Base-by-base conservation (phyloP, 305 asterid genomes). In the Coffea humblotiana region DNA sequence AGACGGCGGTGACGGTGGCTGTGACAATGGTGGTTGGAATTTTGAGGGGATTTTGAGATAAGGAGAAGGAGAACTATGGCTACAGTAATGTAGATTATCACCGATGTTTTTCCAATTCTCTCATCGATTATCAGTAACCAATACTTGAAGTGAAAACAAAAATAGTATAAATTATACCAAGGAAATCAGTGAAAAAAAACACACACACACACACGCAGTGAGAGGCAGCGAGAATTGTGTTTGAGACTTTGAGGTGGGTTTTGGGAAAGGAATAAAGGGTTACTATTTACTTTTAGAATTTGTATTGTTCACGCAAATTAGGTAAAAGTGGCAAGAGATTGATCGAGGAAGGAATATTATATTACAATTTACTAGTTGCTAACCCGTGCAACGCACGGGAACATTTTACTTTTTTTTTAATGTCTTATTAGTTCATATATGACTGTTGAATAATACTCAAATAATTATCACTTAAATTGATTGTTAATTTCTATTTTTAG, bases 1-100 rank as follows among this genome's bases (percentile, higher is more conserved):
- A 94, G 94, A 83, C 97, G 98, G 83, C 97, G 97, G 88, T 89
- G 91, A 83, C 96, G 96, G 86, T 75, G 88, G 74, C 77, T 82
- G 61, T 71, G 78, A 48, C 27, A 67, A 56, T 84, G 85, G 82
- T 79, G 79, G 79, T 70, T 83, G 82, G 90, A 73, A 89, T 54
- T 48, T 77, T 76, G 23, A 13, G 96, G 87, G 82, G 94, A 89
- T 74, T 89, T 96, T 79, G 97, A 91, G 83, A 96, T 86, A 76
- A 93, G 87, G 64, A 94, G 82, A 0, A 96, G 86, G 51, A 96
- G 83, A 66, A 84, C 78, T 35, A 91, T 76, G 27, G 98, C 97
- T 61, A 93, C 66, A 19, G 91, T 66, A 35, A 94, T 63, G 88
- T 96, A 96, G 91, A 96, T 80, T 76, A 94, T 87, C 75, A 92